A percentile compares a stretch with the other conserved stretches of the same genome.
Evolutionary conservation across 2,329 filamentous ascomycete species (phyloP).

Genomic region (Aspergillus transmontanensis): DNA sequence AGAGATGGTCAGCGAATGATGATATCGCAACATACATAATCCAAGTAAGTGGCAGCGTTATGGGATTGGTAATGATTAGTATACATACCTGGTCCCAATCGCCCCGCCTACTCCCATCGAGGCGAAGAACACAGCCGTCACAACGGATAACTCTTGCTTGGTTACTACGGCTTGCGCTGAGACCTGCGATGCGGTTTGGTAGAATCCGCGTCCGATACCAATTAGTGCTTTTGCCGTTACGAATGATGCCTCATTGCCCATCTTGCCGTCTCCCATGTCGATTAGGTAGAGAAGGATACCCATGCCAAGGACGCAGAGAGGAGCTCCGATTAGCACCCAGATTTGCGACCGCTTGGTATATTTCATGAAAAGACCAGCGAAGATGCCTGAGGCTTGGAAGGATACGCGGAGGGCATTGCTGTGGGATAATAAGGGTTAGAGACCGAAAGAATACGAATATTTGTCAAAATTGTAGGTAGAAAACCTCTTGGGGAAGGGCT

Average conservation of each 20-base stretch:
- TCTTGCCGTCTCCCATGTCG: conserved; percentile 24
- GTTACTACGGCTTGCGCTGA: conserved; percentile 40
- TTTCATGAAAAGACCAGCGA: conserved; percentile 40
- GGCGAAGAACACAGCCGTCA: conserved; percentile 40
- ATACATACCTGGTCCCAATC: conserved; percentile 34
- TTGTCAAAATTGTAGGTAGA: too few relatives aligned
- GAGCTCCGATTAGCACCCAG: conserved; percentile 34
- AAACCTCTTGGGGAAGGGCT: too few relatives aligned
- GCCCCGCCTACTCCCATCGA: conserved; percentile 37
- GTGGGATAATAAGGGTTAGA: background rate
- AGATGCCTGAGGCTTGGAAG: conserved; percentile 41
- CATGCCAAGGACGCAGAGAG: conserved; percentile 39
- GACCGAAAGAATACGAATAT: background rate
- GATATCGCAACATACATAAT: background rate
- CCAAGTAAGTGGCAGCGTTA: background rate
- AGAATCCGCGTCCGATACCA: conserved; percentile 40
- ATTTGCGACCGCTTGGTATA: conserved; percentile 40
- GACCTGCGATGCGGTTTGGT: conserved; percentile 37
- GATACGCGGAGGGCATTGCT: conserved; percentile 38
- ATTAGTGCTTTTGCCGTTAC: conserved; percentile 36
- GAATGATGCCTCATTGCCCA: conserved; percentile 38
- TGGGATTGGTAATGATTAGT: too few relatives aligned
- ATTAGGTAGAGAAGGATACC: conserved; percentile 31
- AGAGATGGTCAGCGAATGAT: background rate
- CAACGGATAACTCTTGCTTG: conserved; percentile 39